phyloP scores from a whole-genome alignment of 192 early-diverging fungal genomes.

The Linnemannia hyalina region DNA sequence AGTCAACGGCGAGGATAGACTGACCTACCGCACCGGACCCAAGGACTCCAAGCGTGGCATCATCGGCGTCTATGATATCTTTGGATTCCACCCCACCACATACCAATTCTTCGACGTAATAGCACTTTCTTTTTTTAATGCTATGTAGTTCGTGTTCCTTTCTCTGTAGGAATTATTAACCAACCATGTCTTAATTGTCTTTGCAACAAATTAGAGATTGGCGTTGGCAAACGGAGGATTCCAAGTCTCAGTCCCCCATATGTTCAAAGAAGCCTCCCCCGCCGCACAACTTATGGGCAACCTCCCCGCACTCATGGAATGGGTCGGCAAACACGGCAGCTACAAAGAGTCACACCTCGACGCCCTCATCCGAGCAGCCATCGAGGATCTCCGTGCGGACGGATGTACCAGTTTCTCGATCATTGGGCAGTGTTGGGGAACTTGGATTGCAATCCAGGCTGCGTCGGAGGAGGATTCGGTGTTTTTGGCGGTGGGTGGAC shows the following conservation, averaged over 20 bases:
- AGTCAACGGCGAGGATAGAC: conserved; percentile 20
- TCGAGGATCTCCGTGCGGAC: conserved; percentile 52
- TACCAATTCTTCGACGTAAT: conserved; percentile 75
- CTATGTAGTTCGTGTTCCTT: no score
- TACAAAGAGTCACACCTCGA: conserved; percentile 22
- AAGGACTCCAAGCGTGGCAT: conserved; percentile 69
- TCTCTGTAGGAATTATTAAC: no score
- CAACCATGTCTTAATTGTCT: no score
- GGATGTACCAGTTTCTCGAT: conserved; percentile 63
- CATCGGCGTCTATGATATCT: conserved; percentile 75
- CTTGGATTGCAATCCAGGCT: conserved; percentile 63
- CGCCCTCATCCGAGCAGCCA: conserved; percentile 13
- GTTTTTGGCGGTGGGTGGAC: conserved; percentile 65
- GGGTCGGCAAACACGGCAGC: conserved; percentile 21
- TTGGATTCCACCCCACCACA: conserved; percentile 69
- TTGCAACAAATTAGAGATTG: conserved; percentile 54
- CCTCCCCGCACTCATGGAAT: conserved; percentile 39
- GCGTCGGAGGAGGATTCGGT: conserved; percentile 55
- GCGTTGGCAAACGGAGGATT: conserved; percentile 63
- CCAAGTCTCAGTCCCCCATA: conserved; percentile 73
- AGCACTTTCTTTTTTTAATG: no score
- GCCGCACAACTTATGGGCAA: conserved; percentile 26
- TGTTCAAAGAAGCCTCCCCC: conserved; percentile 64
- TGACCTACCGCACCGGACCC: conserved; percentile 36
- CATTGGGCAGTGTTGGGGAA: conserved; percentile 81